Conservation (phyloP, 2,329 filamentous ascomycete genomes). For the Neobulgaria alba region DNA sequence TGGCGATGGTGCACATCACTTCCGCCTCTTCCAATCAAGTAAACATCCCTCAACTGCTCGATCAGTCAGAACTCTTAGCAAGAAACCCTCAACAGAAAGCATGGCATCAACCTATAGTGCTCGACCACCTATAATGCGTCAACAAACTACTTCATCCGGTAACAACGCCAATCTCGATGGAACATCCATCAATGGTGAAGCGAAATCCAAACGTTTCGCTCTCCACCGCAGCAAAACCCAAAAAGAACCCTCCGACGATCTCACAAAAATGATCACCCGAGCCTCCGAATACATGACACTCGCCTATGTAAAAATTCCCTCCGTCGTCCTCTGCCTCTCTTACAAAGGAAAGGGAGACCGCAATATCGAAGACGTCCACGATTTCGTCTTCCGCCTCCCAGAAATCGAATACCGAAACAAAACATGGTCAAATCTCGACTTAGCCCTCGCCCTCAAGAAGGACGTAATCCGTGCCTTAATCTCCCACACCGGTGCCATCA, state of each 20-base stretch:
- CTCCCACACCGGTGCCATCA: conserved; percentile 89
- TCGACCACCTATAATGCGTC: conserved; percentile 20
- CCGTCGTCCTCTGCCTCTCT: conserved; percentile 87
- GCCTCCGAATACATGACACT: conserved; percentile 98
- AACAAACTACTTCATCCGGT: conserved; percentile 18
- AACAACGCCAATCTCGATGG: conserved; percentile 9
- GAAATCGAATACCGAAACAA: conserved; percentile 96
- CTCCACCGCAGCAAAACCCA: conserved; percentile 41
- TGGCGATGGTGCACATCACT: conserved; percentile 29
- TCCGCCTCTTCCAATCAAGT: conserved; percentile 34
- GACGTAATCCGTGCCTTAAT: conserved; percentile 91
- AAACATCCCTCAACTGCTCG: conserved; percentile 14
- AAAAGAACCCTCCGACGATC: conserved; percentile 64
- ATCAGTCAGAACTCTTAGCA: conserved; percentile 19
- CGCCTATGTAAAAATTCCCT: conserved; percentile 88
- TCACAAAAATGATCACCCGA: conserved; percentile 92
- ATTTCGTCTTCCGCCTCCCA: conserved; percentile 94
- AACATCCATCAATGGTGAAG: conserved; percentile 23
- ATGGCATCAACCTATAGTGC: conserved; percentile 19
- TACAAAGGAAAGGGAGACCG: conserved; percentile 95
- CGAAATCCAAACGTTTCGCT: conserved; percentile 42
- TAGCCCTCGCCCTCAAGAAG: conserved; percentile 86
- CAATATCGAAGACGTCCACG: conserved; percentile 93
- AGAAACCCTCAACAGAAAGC: conserved; percentile 28
- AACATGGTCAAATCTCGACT: conserved; percentile 95